A percentile compares a stretch with the other conserved stretches of the same genome.
Conservation (phyloP, 1,139 yeast genomes). For the Blastobotrys capitulatus region DNA sequence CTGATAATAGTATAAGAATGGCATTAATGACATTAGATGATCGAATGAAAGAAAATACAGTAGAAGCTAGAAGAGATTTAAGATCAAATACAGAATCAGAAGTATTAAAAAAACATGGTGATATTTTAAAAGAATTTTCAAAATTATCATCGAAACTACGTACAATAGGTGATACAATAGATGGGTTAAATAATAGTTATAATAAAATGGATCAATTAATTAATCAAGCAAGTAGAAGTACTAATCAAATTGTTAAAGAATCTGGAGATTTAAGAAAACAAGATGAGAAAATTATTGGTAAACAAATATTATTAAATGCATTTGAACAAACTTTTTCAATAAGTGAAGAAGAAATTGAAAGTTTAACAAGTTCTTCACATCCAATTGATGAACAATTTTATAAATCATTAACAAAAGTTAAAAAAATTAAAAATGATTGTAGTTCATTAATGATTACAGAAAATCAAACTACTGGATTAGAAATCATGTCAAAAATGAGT, state of each 20-base stretch:
- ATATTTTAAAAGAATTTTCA: slow-evolving; percentile 55
- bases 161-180: slow-evolving; percentile 39
- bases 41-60: slow-evolving; percentile 27
- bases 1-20: slow-evolving; percentile 32
- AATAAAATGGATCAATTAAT: slow-evolving; percentile 28
- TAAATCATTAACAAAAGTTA: slow-evolving; percentile 52
- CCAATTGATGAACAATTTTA: slow-evolving; percentile 45
- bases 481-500: slow-evolving; percentile 59
- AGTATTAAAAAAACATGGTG: slow-evolving; percentile 55
- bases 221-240: slow-evolving; percentile 25
- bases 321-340: slow-evolving; percentile 65
- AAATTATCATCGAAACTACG: slow-evolving; percentile 42
- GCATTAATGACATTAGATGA: slow-evolving; percentile 33
- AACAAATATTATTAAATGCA: slow-evolving; percentile 50
- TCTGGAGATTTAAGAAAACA: slow-evolving; percentile 41
- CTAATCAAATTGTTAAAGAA: slow-evolving; percentile 32
- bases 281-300: slow-evolving; percentile 42
- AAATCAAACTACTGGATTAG: slow-evolving; percentile 58
- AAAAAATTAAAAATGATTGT: slow-evolving; percentile 60
- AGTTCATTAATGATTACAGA: slow-evolving; percentile 61
- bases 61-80: slow-evolving; percentile 46
- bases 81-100: slow-evolving; percentile 70
- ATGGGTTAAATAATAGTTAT: slow-evolving; percentile 31
- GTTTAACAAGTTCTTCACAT: slow-evolving; percentile 26
- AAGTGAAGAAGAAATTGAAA: slow-evolving; percentile 57